Base-by-base conservation (phyloP, 2,329 filamentous ascomycete species). In the Calonectria pauciramosa region DNA sequence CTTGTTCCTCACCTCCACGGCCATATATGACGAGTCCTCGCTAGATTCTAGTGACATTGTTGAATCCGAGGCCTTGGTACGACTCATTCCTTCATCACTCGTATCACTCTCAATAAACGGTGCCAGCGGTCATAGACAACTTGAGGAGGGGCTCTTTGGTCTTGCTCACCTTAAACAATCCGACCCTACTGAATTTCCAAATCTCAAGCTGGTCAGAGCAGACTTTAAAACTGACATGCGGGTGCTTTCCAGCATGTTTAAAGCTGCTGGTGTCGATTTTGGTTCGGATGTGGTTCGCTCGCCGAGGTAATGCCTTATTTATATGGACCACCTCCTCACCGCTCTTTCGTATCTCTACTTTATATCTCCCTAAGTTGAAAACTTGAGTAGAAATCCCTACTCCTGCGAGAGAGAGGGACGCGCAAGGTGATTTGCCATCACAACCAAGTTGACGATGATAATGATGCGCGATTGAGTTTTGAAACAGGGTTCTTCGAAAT, bases 1-100 rank as follows among this genome's bases (percentile, higher is more conserved):
- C 32, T 23, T 73, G 20, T 73, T 52, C 28, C 60, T 75, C 38
- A 64, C 66, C n/a, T 67, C 44, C 10, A 65, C 51, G 20, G 49
- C 26, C 44, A 65, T 68, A 59, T 51, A 47, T 34, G 64, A 54
- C 28, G 32, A 44, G 47, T 14, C 67, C 47, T 66, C 20, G 16
- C 10, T 34, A 3, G 68, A 67, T 8, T 14, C 32, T 0, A 13
- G 65, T 20, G 52, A 9, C 10, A 1, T n/a, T 52, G 20, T 34
- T 28, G 23, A 52, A 10, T 69, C 65, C 20, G 66, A 75, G 5
- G 20, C 44, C 0, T 30, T 75, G 41, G n/a, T 66, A 34, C 28
- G 47, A 20, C 30, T 66, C 9, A 34, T 75, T n/a, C 70, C 70
- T 26, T 11, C 44, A 16, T 75, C 66, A 16, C 52, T 75, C 34